These are phyloP conservation scores for Pestalotiopsis sp. DNA, from an alignment of 2,329 filamentous ascomycete species.

Conservation along the genomic window DNA sequence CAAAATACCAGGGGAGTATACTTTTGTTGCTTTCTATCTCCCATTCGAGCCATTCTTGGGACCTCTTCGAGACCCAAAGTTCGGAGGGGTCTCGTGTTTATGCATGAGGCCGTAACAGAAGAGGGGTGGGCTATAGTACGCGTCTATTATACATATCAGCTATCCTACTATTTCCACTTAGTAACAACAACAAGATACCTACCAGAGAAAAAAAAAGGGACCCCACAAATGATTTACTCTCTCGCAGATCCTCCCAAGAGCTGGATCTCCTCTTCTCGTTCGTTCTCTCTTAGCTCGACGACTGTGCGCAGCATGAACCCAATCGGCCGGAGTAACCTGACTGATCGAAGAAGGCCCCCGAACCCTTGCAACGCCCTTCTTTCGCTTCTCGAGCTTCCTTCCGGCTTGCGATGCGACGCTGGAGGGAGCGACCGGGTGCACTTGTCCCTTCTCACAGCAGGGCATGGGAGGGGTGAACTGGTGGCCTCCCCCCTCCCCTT, in stretches of 20 bases:
- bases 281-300: background rate
- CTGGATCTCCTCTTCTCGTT: too few species aligned
- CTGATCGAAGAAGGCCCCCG: background rate
- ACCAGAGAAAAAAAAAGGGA: background rate
- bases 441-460: background rate
- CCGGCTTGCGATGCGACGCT: background rate
- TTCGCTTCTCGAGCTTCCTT: background rate
- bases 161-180: background rate
- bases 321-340: background rate
- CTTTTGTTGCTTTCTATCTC: background rate
- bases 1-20: background rate
- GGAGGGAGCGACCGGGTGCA: background rate
- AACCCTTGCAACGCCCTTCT: background rate
- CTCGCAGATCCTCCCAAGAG: background rate
- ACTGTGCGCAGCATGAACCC: background rate
- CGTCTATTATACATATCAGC: background rate
- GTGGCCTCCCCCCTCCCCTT: slow-evolving; percentile 6
- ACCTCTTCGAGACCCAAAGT: background rate
- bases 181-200: background rate
- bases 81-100: background rate
- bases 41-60: too few species aligned
- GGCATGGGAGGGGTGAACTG: slow-evolving; percentile 8
- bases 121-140: background rate
- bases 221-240: background rate
- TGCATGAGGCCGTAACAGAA: background rate